These are phyloP conservation scores for Mycosphaerella sp. DNA, from an alignment of 2,329 filamentous ascomycete genomes.

Conservation along the genomic window DNA sequence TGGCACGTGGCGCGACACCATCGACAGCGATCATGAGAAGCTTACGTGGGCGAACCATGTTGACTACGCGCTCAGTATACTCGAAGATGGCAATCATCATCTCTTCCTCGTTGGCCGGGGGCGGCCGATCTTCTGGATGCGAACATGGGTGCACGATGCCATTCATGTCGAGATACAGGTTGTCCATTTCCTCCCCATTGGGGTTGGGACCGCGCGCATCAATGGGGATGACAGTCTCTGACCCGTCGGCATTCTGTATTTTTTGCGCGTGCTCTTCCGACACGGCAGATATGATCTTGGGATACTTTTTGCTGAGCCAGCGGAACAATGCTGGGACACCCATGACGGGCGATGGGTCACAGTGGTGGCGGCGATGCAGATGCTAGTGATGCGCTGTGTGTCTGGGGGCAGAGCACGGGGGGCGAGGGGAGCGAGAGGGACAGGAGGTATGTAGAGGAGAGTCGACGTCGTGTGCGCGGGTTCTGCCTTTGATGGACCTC, in stretches of 20 bases:
- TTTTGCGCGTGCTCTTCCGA: slow-evolving; percentile 76
- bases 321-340: slow-evolving; percentile 92
- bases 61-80: slow-evolving; percentile 97
- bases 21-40: slow-evolving; percentile 97
- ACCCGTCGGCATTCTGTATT: slow-evolving; percentile 76
- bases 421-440: background rate
- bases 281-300: slow-evolving; percentile 91
- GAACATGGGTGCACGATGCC: slow-evolving; percentile 99
- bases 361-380: background rate
- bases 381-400: background rate
- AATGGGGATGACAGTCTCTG: slow-evolving; percentile 68
- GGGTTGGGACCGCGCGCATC: slow-evolving; percentile 82
- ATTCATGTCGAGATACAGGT: slow-evolving; percentile 98
- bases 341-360: slow-evolving; percentile 50
- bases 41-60: slow-evolving; percentile 96
- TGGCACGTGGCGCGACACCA: slow-evolving; percentile 92
- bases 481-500: slow-evolving; percentile 9
- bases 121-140: slow-evolving; percentile 86
- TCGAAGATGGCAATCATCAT: slow-evolving; percentile 99
- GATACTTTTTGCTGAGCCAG: slow-evolving; percentile 96
- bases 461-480: slow-evolving; percentile 11
- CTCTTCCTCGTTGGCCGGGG: slow-evolving; percentile 90
- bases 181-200: slow-evolving; percentile 96
- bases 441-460: background rate
- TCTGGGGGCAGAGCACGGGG: background rate